A percentile compares a stretch with the other conserved stretches of the same genome.
These are phyloP conservation scores for Chiua sp. DNA, from an alignment of 1,284 basidiomycete genomes.

Conservation along the genomic window DNA sequence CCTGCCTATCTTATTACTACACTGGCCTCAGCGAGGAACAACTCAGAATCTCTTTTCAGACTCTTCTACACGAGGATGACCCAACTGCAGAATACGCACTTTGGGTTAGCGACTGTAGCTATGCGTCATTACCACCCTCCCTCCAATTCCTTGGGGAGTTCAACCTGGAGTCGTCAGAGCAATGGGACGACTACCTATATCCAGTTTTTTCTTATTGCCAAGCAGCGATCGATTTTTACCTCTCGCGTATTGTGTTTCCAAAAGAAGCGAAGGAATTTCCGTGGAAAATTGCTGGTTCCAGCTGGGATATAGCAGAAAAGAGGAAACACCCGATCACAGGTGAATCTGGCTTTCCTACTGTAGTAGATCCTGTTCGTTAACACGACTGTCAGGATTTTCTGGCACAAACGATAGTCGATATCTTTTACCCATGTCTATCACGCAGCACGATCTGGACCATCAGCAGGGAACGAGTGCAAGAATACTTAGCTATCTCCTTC, in stretches of 20 bases:
- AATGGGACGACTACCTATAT: constrained; percentile 34
- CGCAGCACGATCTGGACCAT: constrained; percentile 17
- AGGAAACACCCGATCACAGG: constrained; percentile 7
- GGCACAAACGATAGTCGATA: constrained; percentile 22
- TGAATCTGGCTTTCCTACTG: not conserved
- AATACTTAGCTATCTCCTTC: constrained; percentile 50
- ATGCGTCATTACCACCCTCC: constrained; percentile 26
- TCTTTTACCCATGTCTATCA: constrained; percentile 13
- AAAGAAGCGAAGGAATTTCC: constrained; percentile 48
- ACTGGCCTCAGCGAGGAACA: constrained; percentile 45
- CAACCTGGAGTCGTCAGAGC: constrained; percentile 45
- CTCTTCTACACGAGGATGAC: constrained; percentile 47
- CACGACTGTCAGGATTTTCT: constrained; percentile 15
- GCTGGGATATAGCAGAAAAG: constrained; percentile 53
- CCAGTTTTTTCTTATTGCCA: constrained; percentile 44
- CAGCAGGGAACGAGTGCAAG: constrained; percentile 34
- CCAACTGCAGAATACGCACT: constrained; percentile 45
- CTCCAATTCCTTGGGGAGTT: constrained; percentile 41
- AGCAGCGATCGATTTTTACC: constrained; percentile 51
- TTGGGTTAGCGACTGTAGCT: constrained; percentile 39
- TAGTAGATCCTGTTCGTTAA: not conserved
- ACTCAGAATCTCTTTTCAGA: constrained; percentile 42
- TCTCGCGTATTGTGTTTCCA: constrained; percentile 33
- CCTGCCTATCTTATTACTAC: constrained; percentile 41
- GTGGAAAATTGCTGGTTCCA: constrained; percentile 48